Base-by-base conservation (phyloP, 2,329 filamentous ascomycete species). In the Simplicillium aogashimaense region DNA sequence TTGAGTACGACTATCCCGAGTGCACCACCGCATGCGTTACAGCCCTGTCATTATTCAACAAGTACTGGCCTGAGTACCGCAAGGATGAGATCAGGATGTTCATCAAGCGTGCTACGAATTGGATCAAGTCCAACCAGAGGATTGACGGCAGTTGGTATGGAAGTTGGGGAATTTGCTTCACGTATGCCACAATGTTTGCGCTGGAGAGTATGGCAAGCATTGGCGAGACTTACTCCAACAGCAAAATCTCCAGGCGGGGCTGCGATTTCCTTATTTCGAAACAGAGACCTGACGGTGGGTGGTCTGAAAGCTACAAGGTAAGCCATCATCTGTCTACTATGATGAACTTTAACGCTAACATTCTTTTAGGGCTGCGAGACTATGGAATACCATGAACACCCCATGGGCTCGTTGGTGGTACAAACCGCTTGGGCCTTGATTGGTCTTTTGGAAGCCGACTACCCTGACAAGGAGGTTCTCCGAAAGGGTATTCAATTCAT, bases 1-100 rank as follows among this genome's bases (percentile, higher is more conserved):
- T 98, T 40, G 90, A 97, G 56, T 98, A 98, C 59, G 87, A 95
- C 58, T 97, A 98, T 55, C 88, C 90, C 0, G 92, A 98, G 61
- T 98, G 92, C 67, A 98, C 92, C 1, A 97, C 92, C 3, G 89
- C 92, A 1, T 87, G 88, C 25, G 84, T 98, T 3, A 95, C 86
- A 1, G 88, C 86, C 0, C 69, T 98, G 15, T 83, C 82, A 4
- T 70, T 90, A 2, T 97, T 97, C 67, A 76, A 77, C 48, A 74
- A 83, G 53, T 72, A 85, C 58, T 94, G 87, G 69, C 87, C 90
- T 0, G 67, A 82, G 20, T 94, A 98, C 60, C 77, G 90, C 37
- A 57, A 74, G 0, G 60, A 72, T 0, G 90, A 97, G 44, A 90
- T 98, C 48, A 68, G 75, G 8, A 57, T 56, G 1, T 87, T 92